Evolutionary conservation across 257 asterid species (phyloP), one percentile per base, ranked within the genome.

Genomic region (Ehretia macrophylla): DNA sequence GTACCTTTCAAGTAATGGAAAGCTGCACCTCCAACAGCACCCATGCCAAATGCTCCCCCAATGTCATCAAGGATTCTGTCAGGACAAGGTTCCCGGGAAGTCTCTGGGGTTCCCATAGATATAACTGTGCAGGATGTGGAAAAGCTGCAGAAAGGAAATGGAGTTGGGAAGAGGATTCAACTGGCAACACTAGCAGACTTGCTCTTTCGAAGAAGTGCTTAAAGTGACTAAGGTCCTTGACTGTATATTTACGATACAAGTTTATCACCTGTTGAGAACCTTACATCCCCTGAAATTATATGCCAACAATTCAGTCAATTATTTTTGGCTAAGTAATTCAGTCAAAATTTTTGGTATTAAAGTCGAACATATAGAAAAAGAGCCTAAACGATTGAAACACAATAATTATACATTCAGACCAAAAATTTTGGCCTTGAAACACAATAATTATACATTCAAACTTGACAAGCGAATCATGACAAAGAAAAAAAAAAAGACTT

Each of bases 41-140:
- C 96, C 96, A 87, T 87, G 59, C 87, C 86, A 58, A 90, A 87
- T 17, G 96, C 96, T 51, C 96, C 95, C 10, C 97, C 93, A 32
- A 87, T 65, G 48, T 85, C 97, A 56, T 86, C 97, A 23, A 89
- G 89, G 59, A 89, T 86, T n/a, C 97, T 89, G 60, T 86, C 97
- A 0, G 97, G 97, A 83, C 97, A 89, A 48, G 97, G 97, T 56
- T 88, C 97, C 32, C 97, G 79, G 61, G 94, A 80, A 5, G 90
- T 85, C 72, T 88, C 97, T 11, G 97, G 97, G 14, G 95, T 78
- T 44, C 94, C 94, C 97, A 88, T 88, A 32, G n/a, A n/a, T 63
- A n/a, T 9, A 55, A 23, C 13, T 14, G 21, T 8, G 40, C 1
- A 32, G 32, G 38, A 16, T 22, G 37, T 27, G 32, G 58, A 32